These are phyloP conservation scores for Stipa capillata DNA, from an alignment of 176 grass and related monocot genomes.

Conservation along the genomic window DNA sequence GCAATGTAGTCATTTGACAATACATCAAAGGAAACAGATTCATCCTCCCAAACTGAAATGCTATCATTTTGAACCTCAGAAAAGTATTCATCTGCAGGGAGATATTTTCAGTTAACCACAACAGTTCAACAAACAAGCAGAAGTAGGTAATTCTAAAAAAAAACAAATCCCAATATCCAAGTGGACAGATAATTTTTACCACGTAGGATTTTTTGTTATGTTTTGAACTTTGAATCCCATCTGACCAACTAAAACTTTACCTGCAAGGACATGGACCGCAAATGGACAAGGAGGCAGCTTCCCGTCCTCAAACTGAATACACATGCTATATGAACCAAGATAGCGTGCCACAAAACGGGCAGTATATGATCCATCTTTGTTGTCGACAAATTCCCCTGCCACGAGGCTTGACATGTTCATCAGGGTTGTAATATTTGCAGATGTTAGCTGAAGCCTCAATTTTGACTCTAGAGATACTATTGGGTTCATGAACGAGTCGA, in stretches of 20 bases:
- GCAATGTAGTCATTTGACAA: slow-evolving; percentile 59
- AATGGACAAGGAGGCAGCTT: slow-evolving; percentile 63
- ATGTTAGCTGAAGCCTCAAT: slow-evolving; percentile 37
- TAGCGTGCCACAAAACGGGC: slow-evolving; percentile 33
- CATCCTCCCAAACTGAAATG: slow-evolving; percentile 74
- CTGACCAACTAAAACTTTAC: slow-evolving; percentile 35
- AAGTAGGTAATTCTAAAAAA: background rate
- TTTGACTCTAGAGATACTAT: slow-evolving; percentile 36
- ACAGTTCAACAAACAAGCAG: background rate
- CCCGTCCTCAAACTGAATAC: slow-evolving; percentile 39
- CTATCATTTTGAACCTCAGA: slow-evolving; percentile 39
- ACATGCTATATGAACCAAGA: slow-evolving; percentile 54
- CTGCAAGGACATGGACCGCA: slow-evolving; percentile 38
- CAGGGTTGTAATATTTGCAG: slow-evolving; percentile 15
- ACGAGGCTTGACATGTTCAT: slow-evolving; percentile 21
- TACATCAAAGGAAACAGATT: slow-evolving; percentile 55
- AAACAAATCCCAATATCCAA: background rate
- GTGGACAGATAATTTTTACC: background rate
- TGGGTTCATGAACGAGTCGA: slow-evolving; percentile 54
- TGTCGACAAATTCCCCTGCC: slow-evolving; percentile 36
- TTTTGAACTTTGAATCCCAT: background rate
- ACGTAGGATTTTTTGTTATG: background rate
- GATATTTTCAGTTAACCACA: background rate
- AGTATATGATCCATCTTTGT: slow-evolving; percentile 53
- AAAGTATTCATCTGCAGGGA: slow-evolving; percentile 66